These are phyloP conservation scores for Neobulgaria alba DNA, from an alignment of 2,329 filamentous ascomycete genomes.

Conservation along the genomic window DNA sequence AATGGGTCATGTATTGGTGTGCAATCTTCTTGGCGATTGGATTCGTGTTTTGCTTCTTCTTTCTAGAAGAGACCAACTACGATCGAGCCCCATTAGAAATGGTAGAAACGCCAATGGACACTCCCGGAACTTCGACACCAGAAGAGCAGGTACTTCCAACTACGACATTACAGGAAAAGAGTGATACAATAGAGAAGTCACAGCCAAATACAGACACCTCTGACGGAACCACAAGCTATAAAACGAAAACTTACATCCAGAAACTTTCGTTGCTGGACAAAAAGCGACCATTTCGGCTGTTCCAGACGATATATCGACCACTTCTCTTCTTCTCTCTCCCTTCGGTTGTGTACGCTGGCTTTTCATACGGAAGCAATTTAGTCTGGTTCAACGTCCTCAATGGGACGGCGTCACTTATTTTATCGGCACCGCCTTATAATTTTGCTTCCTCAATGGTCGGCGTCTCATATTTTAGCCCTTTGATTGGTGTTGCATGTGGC, in stretches of 20 bases:
- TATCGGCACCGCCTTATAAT: constrained; percentile 20
- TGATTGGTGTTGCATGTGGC: constrained; percentile 24
- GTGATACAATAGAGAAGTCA: neutral
- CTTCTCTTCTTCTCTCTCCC: constrained; percentile 26
- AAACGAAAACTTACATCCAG: constrained; percentile 22
- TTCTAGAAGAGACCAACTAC: constrained; percentile 36
- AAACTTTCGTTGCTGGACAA: constrained; percentile 32
- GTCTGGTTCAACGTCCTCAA: constrained; percentile 36
- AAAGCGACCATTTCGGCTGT: constrained; percentile 29
- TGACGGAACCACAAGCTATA: neutral
- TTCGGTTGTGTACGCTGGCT: constrained; percentile 32
- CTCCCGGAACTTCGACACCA: neutral
- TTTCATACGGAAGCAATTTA: constrained; percentile 33
- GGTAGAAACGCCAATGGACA: constrained; percentile 22
- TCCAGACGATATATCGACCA: constrained; percentile 23
- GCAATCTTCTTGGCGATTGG: constrained; percentile 34
- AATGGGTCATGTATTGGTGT: constrained; percentile 35
- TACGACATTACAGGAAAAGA: neutral
- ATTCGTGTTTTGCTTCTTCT: constrained; percentile 33
- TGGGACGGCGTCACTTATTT: constrained; percentile 36
- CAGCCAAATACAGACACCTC: neutral
- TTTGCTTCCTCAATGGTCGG: constrained; percentile 37
- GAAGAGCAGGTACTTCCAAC: neutral
- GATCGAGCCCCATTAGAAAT: constrained; percentile 29
- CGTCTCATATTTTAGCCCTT: constrained; percentile 25